Percentiles rank a stretch among this genome's conserved stretches.
Conservation (phyloP, 2,329 filamentous ascomycete species). For the Xylaria sp. region DNA sequence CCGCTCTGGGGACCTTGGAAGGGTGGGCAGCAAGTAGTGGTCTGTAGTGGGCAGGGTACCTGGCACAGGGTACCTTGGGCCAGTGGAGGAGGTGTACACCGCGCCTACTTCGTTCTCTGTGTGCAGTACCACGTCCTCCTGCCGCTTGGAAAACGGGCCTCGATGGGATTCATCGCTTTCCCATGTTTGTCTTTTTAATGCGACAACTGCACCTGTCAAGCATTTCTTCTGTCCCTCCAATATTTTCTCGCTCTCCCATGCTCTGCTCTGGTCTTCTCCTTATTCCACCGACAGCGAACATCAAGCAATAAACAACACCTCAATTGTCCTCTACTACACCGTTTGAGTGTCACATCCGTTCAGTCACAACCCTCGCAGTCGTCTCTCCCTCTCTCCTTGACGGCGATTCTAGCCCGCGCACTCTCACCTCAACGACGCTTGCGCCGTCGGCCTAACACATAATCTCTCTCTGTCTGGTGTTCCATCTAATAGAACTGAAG, state of each 20-base stretch:
- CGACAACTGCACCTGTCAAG: slow-evolving; percentile 41
- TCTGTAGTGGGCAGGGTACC: neutral
- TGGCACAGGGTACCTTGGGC: slow-evolving; percentile 3
- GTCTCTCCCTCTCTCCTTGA: neutral
- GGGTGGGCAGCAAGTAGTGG: slow-evolving; percentile 12
- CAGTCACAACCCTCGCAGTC: neutral
- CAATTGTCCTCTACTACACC: slow-evolving; percentile 11
- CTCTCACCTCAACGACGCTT: neutral
- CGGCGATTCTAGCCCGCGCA: neutral
- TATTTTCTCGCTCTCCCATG: slow-evolving; percentile 20
- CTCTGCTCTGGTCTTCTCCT: slow-evolving; percentile 15
- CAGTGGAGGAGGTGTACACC: slow-evolving; percentile 6
- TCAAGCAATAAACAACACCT: slow-evolving; percentile 17
- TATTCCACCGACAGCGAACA: slow-evolving; percentile 26
- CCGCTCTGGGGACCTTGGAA: slow-evolving; percentile 14
- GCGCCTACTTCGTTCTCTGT: slow-evolving; percentile 21
- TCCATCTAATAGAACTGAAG: slow-evolving; percentile 2
- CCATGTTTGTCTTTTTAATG: slow-evolving; percentile 49
- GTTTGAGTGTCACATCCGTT: slow-evolving; percentile 4
- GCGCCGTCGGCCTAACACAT: neutral
- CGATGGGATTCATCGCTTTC: slow-evolving; percentile 51
- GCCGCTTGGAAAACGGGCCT: slow-evolving; percentile 42
- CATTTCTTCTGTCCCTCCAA: slow-evolving; percentile 38
- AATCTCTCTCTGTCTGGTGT: neutral
- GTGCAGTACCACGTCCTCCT: slow-evolving; percentile 30